Percentiles rank a stretch among this genome's conserved stretches.
These are phyloP conservation scores for Beauveria sp. DNA, from an alignment of 2,329 filamentous ascomycete genomes.

Conservation along the genomic window DNA sequence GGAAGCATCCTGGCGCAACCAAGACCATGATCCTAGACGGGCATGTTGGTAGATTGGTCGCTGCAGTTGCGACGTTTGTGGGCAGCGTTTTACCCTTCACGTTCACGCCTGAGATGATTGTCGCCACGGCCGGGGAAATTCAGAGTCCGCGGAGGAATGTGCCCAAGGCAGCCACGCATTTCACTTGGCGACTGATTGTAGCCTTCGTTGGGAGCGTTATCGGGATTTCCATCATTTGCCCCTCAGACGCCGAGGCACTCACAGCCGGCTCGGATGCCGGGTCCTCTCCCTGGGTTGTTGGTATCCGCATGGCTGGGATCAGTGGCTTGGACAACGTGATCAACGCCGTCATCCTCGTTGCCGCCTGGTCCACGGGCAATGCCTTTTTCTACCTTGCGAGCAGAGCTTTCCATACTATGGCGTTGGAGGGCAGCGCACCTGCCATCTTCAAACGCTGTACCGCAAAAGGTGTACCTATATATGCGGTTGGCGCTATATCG, in stretches of 20 bases:
- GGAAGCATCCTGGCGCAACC: neutral
- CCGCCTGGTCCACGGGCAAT: no score
- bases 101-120: no score
- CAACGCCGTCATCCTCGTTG: conserved; percentile 37
- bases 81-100: neutral
- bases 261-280: conserved; percentile 24
- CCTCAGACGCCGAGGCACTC: conserved; percentile 24
- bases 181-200: no score
- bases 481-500: no score
- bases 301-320: conserved; percentile 54
- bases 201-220: conserved; percentile 12
- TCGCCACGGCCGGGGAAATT: no score
- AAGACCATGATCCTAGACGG: neutral
- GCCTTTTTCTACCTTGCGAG: no score
- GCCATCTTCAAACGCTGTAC: no score
- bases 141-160: neutral
- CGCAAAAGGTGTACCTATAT: no score
- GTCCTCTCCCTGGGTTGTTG: conserved; percentile 56
- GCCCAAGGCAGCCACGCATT: neutral
- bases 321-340: conserved; percentile 54
- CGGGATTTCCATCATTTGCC: conserved; percentile 18
- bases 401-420: no score
- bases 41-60: neutral
- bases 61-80: neutral
- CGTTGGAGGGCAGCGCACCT: no score